Percentiles rank a stretch among this genome's conserved stretches.
phyloP scores from a whole-genome alignment of 2,329 filamentous ascomycete species.

The Aureobasidium pullulans region DNA sequence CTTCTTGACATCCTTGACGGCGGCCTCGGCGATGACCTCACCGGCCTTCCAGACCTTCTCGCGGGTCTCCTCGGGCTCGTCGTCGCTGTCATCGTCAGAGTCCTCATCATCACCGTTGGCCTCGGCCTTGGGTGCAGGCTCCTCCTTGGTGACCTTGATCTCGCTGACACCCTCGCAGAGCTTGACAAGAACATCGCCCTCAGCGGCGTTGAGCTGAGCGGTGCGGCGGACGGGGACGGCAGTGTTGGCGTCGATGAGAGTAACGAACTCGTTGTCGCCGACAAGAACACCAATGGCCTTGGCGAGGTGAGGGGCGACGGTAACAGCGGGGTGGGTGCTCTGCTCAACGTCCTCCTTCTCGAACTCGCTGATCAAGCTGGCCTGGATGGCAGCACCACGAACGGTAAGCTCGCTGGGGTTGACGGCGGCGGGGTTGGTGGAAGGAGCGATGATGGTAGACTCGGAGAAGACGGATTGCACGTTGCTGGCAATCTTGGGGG shows the following conservation, averaged over 20 bases:
- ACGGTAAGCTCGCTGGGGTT: slow-evolving; percentile 89
- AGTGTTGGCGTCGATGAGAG: slow-evolving; percentile 78
- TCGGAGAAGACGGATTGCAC: slow-evolving; percentile 73
- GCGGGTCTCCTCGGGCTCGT: slow-evolving; percentile 79
- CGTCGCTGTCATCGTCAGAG: slow-evolving; percentile 52
- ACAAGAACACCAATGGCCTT: slow-evolving; percentile 81
- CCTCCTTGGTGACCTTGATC: slow-evolving; percentile 88
- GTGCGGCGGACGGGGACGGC: slow-evolving; percentile 82
- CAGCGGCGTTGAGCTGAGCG: slow-evolving; percentile 67
- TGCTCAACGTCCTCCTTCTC: slow-evolving; percentile 90
- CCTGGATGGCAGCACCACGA: slow-evolving; percentile 90
- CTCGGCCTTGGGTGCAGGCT: slow-evolving; percentile 63
- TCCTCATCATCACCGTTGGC: slow-evolving; percentile 54
- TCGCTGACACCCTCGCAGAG: slow-evolving; percentile 81
- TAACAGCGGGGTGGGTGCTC: slow-evolving; percentile 91
- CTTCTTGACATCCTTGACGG: slow-evolving; percentile 77
- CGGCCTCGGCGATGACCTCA: slow-evolving; percentile 74
- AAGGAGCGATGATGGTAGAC: slow-evolving; percentile 75
- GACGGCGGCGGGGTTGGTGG: slow-evolving; percentile 68
- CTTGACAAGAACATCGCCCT: slow-evolving; percentile 81
- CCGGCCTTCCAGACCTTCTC: slow-evolving; percentile 92
- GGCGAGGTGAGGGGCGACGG: slow-evolving; percentile 81
- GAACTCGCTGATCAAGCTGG: slow-evolving; percentile 88
- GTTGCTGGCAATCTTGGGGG: slow-evolving; percentile 82
- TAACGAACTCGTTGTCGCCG: slow-evolving; percentile 62